Percentiles rank a stretch among this genome's conserved stretches.
These are phyloP conservation scores for Jackrogersella multiformis DNA, from an alignment of 495 filamentous ascomycete genomes.

Conservation along the genomic window DNA sequence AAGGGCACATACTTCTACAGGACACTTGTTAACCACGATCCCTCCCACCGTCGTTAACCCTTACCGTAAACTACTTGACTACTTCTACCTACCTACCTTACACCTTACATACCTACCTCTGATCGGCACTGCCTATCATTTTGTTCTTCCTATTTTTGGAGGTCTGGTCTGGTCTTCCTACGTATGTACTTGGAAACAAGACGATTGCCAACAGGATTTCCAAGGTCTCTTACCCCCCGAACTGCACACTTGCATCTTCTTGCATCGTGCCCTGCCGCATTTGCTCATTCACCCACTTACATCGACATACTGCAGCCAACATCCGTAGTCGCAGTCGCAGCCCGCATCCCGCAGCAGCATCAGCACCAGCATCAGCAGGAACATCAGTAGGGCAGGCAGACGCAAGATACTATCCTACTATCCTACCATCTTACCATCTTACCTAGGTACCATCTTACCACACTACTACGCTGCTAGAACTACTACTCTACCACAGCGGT, in stretches of 20 bases:
- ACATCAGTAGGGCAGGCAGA: slow-evolving; percentile 16
- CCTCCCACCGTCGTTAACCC: slow-evolving; percentile 14
- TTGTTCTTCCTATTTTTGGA: slow-evolving; percentile 19
- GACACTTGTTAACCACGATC: slow-evolving; percentile 9
- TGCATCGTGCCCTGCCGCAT: slow-evolving; percentile 30
- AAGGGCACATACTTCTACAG: neutral
- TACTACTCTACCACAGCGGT: neutral
- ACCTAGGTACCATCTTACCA: neutral
- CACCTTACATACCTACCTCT: no score
- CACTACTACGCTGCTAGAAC: no score
- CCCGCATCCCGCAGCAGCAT: slow-evolving; percentile 2
- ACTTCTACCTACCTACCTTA: no score
- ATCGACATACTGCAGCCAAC: slow-evolving; percentile 4
- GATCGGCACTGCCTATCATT: slow-evolving; percentile 34
- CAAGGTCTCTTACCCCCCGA: slow-evolving; percentile 14
- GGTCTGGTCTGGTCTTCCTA: slow-evolving; percentile 25
- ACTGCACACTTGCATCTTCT: slow-evolving; percentile 29
- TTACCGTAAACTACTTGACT: slow-evolving; percentile 16
- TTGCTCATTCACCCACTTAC: slow-evolving; percentile 20
- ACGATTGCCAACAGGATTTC: slow-evolving; percentile 33
- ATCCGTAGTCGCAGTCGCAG: slow-evolving; percentile 22
- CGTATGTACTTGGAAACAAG: slow-evolving; percentile 20
- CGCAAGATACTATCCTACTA: slow-evolving; percentile 14
- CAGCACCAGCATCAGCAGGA: slow-evolving; percentile 16
- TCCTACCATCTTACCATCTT: neutral